These are phyloP conservation scores for Aspergillus avenaceus DNA, from an alignment of 495 filamentous ascomycete species.

Conservation along the genomic window DNA sequence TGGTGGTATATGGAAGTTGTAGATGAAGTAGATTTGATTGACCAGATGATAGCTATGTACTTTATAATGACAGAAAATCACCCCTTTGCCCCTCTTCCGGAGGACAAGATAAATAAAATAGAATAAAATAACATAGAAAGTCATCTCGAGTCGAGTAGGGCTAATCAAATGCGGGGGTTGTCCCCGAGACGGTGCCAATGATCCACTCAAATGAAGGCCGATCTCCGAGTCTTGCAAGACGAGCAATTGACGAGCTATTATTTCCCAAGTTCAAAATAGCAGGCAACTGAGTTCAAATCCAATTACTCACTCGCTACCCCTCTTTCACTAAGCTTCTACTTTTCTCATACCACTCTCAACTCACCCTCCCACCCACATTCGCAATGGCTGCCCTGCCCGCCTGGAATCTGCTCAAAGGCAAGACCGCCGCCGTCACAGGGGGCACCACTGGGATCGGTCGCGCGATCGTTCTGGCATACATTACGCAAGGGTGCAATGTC, in stretches of 20 bases:
- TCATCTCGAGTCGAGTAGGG: background rate
- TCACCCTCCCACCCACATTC: background rate
- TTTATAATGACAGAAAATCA: no score
- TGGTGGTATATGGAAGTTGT: background rate
- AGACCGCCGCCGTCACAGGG: constrained; percentile 67
- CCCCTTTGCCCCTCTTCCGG: no score
- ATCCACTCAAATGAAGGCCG: no score
- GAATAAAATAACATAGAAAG: no score
- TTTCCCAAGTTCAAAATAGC: no score
- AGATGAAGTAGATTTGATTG: background rate
- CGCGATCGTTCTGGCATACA: constrained; percentile 61
- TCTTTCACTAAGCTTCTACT: background rate
- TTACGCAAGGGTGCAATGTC: constrained; percentile 56
- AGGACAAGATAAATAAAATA: no score
- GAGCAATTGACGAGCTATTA: no score
- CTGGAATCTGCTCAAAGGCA: constrained; percentile 45
- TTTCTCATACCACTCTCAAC: background rate
- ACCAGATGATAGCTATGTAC: background rate
- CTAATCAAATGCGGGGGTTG: background rate
- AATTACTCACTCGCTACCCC: background rate
- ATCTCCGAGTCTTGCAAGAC: no score
- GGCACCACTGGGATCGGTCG: constrained; percentile 69
- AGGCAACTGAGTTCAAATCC: no score
- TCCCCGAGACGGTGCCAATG: background rate
- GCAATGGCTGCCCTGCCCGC: constrained; percentile 11